Base-by-base conservation (phyloP, 108 stramenopile genomes). In the Skeletonema costatum region DNA sequence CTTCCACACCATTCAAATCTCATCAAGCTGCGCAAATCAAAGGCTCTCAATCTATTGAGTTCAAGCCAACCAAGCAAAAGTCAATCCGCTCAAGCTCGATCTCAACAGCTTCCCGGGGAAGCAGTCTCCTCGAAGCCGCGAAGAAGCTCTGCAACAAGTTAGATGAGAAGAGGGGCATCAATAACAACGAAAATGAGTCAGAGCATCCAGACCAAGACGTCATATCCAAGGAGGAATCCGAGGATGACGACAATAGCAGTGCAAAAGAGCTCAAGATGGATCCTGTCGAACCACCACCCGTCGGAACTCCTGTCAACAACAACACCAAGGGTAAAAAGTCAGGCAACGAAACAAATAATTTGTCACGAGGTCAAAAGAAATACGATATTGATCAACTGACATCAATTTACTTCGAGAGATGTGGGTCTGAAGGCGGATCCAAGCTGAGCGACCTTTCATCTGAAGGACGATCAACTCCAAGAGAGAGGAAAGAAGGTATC, bases 401-500 rank as follows among this genome's bases (percentile, higher is more conserved):
- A 36, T 53, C 76, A 31, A 77, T 83, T 9, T 83, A 77, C 69
- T 77, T 83, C 12, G 82, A 83, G 44, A 83, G 60, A 56, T 70
- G 82, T 60, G 82, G 76, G 31, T 56, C 53, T 25, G 53, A 56
- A 56, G 58, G 69, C 53, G 65, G 50, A 6, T 83, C 82, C 1
- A 83, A 64, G 63, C 46, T 83, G 16, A 83, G 82, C 70, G 82
- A 83, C 56, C 56, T 83, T 33, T 74, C 82, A 2, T 77, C 76
- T 2, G 75, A 77, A 30, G 71, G 71, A 16, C 68, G 62, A 38
- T 83, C 82, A 2, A 25, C 63, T 42, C 75, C 70, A 21, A 67
- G 73, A 12, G 53, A 21, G 25, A 69, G 80, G 33, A 41, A 32
- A 3, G 42, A 13, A 42, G 64, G 61, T 44, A 66, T 38, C 5